Evolutionary conservation across 116 monocot genomes (phyloP).

Genomic region (Trichopus zeylanicus): DNA sequence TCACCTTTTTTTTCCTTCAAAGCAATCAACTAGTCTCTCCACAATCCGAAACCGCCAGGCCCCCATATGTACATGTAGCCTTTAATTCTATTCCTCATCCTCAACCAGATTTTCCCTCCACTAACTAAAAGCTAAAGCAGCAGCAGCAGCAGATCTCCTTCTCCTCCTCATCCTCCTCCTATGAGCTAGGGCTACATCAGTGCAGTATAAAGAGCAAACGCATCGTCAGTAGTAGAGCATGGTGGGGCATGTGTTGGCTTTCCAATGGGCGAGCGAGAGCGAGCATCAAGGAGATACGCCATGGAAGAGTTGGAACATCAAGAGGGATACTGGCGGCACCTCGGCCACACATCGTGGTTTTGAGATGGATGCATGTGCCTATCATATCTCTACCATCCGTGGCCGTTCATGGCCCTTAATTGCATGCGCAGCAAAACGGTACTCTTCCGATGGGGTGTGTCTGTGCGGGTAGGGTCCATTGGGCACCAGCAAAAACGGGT

Average conservation of each 20-base stretch:
- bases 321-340: neutral
- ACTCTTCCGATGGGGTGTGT: neutral
- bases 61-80: neutral
- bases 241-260: neutral
- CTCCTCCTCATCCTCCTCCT: too few species aligned
- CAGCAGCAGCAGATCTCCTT: too few species aligned
- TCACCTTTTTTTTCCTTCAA: neutral
- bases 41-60: too few species aligned
- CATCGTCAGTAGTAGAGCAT: too few species aligned
- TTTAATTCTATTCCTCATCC: neutral
- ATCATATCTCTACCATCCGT: neutral
- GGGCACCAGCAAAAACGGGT: neutral
- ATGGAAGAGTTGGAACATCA: neutral
- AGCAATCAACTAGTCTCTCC: too few species aligned
- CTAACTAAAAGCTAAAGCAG: too few species aligned
- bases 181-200: too few species aligned
- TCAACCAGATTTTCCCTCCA: too few species aligned
- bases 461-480: neutral
- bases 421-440: neutral
- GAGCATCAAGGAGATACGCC: too few species aligned
- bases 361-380: too few species aligned
- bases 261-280: too few species aligned
- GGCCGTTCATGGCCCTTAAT: neutral
- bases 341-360: neutral
- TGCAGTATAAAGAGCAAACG: too few species aligned